phyloP scores from a whole-genome alignment of 2,329 filamentous ascomycete species.

The Diaporthe vaccinii region DNA sequence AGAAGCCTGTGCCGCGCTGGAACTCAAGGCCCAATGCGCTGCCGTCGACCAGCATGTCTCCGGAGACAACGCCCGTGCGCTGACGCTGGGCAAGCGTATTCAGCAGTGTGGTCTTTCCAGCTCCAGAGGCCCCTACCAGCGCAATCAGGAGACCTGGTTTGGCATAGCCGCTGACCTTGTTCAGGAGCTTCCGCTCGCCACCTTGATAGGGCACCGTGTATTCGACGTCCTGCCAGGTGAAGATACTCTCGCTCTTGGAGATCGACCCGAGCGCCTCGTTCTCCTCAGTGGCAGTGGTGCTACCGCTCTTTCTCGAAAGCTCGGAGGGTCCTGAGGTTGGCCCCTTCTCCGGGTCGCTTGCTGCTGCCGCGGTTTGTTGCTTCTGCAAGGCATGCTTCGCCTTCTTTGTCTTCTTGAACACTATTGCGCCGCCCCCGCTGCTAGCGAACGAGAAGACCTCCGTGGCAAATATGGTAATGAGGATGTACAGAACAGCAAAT shows the following conservation, averaged over 20 bases:
- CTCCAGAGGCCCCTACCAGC: slow-evolving; percentile 84
- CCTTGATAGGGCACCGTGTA: slow-evolving; percentile 40
- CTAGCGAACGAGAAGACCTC: slow-evolving; percentile 73
- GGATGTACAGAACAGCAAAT: slow-evolving; percentile 80
- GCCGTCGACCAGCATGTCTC: slow-evolving; percentile 69
- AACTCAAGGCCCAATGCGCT: slow-evolving; percentile 73
- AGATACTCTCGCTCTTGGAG: slow-evolving; percentile 42
- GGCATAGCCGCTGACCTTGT: slow-evolving; percentile 79
- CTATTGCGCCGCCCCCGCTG: slow-evolving; percentile 43
- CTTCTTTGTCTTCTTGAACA: slow-evolving; percentile 45
- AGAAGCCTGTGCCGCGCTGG: slow-evolving; percentile 79
- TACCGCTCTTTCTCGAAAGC: slow-evolving; percentile 56
- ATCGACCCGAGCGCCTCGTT: slow-evolving; percentile 56
- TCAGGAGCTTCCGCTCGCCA: slow-evolving; percentile 53
- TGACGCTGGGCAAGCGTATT: slow-evolving; percentile 83
- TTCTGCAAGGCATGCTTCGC: slow-evolving; percentile 23
- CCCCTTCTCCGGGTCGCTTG: slow-evolving; percentile 40
- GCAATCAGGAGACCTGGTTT: slow-evolving; percentile 86
- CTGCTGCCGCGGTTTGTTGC: slow-evolving; percentile 17
- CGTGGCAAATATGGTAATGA: slow-evolving; percentile 77
- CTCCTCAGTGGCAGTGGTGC: slow-evolving; percentile 73
- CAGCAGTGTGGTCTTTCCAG: slow-evolving; percentile 86
- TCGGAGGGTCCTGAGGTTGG: slow-evolving; percentile 22
- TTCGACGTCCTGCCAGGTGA: slow-evolving; percentile 43
- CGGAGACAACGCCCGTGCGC: slow-evolving; percentile 71